Percentiles rank a stretch among this genome's conserved stretches.
phyloP scores from a whole-genome alignment of 768 basidiomycete genomes.

The Atractiella rhizophila region DNA sequence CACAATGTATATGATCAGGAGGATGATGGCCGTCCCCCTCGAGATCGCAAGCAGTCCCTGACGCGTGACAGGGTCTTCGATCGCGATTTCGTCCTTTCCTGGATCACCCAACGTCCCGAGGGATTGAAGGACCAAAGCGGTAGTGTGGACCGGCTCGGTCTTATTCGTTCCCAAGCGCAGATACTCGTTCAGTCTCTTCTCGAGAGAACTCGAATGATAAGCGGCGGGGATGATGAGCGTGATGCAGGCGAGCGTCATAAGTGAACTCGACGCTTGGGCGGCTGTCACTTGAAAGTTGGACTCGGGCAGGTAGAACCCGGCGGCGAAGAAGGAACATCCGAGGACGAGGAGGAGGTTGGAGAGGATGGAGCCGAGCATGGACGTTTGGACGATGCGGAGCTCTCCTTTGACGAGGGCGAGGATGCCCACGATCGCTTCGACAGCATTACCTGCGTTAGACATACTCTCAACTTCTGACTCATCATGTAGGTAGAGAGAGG shows the following conservation, averaged over 20 bases:
- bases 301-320: constrained; percentile 40
- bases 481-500: too few relatives aligned
- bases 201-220: constrained; percentile 30
- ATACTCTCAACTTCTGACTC: too few relatives aligned
- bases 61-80: constrained; percentile 57
- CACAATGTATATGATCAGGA: constrained; percentile 43
- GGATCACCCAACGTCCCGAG: constrained; percentile 24
- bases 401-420: constrained; percentile 58
- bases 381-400: constrained; percentile 73
- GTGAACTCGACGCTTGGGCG: constrained; percentile 44
- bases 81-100: constrained; percentile 7
- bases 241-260: constrained; percentile 46
- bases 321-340: constrained; percentile 70
- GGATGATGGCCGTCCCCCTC: too few relatives aligned
- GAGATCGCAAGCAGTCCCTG: constrained; percentile 34
- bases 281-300: constrained; percentile 56
- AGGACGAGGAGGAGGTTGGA: constrained; percentile 74
- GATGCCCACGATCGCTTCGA: constrained; percentile 31
- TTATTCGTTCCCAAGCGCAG: neutral
- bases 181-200: constrained; percentile 6
- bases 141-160: neutral
- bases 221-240: constrained; percentile 81
- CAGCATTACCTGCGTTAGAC: constrained; percentile 44
- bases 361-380: constrained; percentile 71
- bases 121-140: constrained; percentile 3